These are phyloP conservation scores for Phaeosphaeria sp. DNA, from an alignment of 2,329 filamentous ascomycete species.

Conservation along the genomic window DNA sequence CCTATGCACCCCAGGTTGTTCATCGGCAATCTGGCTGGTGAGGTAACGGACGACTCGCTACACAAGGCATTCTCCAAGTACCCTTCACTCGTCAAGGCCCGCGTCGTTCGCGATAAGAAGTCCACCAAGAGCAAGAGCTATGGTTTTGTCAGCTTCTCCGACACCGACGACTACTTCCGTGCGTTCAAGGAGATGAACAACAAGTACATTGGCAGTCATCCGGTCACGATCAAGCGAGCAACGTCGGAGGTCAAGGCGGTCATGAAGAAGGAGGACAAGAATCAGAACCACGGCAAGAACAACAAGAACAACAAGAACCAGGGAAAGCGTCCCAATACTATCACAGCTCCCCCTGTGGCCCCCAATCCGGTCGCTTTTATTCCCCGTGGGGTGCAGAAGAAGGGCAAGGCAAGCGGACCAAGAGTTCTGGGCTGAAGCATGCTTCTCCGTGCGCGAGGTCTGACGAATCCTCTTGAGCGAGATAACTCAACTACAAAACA, in stretches of 20 bases:
- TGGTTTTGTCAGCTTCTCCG: constrained; percentile 94
- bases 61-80: constrained; percentile 93
- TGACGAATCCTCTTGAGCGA: neutral
- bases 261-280: constrained; percentile 57
- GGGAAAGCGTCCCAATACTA: constrained; percentile 14
- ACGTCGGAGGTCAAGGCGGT: constrained; percentile 89
- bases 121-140: constrained; percentile 96
- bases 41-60: constrained; percentile 95
- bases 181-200: constrained; percentile 98
- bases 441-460: neutral
- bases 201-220: constrained; percentile 98
- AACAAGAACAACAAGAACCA: constrained; percentile 55
- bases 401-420: constrained; percentile 36
- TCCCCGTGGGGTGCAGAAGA: constrained; percentile 39
- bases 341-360: constrained; percentile 17
- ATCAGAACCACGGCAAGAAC: constrained; percentile 45
- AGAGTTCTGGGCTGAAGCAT: constrained; percentile 30
- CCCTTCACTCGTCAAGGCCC: constrained; percentile 86
- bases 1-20: constrained; percentile 93
- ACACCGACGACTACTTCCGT: constrained; percentile 95
- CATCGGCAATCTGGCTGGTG: constrained; percentile 94
- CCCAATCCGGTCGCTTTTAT: constrained; percentile 31
- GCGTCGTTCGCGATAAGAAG: constrained; percentile 92
- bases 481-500: neutral
- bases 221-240: constrained; percentile 83